These are phyloP conservation scores for Escovopsis weberi DNA, from an alignment of 2,329 filamentous ascomycete species.

Conservation along the genomic window DNA sequence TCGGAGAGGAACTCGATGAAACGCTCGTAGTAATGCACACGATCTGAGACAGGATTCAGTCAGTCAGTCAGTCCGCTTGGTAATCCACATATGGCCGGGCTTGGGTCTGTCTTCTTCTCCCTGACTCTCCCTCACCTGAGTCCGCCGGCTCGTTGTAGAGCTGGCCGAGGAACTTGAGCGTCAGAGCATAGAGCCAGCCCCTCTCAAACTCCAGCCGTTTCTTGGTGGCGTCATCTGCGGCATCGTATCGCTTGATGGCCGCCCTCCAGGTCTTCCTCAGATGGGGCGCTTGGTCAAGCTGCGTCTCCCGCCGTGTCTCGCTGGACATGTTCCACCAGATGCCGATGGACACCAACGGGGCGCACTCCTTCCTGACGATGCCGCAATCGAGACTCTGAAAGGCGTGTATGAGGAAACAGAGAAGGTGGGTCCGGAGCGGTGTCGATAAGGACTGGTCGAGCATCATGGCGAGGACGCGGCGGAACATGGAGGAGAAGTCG, in stretches of 20 bases:
- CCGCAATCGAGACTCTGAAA: conserved; percentile 88
- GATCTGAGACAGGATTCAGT: conserved; percentile 29
- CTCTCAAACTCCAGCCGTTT: conserved; percentile 78
- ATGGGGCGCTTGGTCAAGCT: conserved; percentile 58
- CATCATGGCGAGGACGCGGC: conserved; percentile 75
- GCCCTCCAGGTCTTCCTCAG: conserved; percentile 86
- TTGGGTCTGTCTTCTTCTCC: no score
- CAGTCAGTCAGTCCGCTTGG: no score
- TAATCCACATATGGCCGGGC: no score
- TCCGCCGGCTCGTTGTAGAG: conserved; percentile 45
- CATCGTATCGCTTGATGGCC: conserved; percentile 71
- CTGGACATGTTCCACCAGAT: conserved; percentile 89
- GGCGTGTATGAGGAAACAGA: conserved; percentile 78
- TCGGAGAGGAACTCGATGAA: conserved; percentile 85
- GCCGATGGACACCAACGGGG: conserved; percentile 82
- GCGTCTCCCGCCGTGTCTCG: conserved; percentile 56
- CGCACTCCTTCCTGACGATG: conserved; percentile 89
- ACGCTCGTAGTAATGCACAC: conserved; percentile 75
- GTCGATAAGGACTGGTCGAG: conserved; percentile 54
- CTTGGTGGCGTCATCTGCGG: conserved; percentile 66
- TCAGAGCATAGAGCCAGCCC: conserved; percentile 78
- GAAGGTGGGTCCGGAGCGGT: conserved; percentile 62
- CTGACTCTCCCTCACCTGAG: conserved; percentile 22
- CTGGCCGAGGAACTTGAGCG: conserved; percentile 66
- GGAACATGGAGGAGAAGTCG: conserved; percentile 81